Conservation (phyloP, 495 filamentous ascomycete genomes). For the Penicillium soppii region DNA sequence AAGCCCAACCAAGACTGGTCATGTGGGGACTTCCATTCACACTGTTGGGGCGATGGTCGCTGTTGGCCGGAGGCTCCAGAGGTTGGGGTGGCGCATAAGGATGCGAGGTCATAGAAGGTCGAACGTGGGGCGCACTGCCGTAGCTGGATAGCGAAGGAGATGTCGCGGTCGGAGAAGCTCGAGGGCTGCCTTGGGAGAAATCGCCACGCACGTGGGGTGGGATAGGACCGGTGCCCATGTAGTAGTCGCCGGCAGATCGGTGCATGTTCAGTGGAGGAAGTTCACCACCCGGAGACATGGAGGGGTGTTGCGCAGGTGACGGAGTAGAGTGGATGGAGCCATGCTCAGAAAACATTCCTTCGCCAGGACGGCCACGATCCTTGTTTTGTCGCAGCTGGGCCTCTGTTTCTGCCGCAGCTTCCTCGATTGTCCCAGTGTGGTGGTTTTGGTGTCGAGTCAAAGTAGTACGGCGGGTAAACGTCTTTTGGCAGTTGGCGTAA, state of each 20-base stretch:
- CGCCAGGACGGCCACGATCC: constrained; percentile 65
- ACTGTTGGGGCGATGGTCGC: constrained; percentile 67
- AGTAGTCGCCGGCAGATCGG: constrained; percentile 64
- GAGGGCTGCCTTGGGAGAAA: constrained; percentile 71
- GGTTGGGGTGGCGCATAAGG: constrained; percentile 85
- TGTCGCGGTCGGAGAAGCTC: constrained; percentile 63
- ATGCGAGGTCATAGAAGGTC: constrained; percentile 74
- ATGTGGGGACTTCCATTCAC: constrained; percentile 71
- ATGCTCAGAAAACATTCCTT: constrained; percentile 75
- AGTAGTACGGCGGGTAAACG: constrained; percentile 93
- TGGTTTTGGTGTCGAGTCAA: constrained; percentile 95
- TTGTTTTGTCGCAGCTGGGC: constrained; percentile 66
- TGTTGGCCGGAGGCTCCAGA: constrained; percentile 82
- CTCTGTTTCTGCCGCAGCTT: constrained; percentile 85
- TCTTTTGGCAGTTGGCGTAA: constrained; percentile 97
- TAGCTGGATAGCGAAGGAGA: constrained; percentile 60
- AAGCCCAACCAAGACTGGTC: constrained; percentile 70
- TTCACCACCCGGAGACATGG: constrained; percentile 77
- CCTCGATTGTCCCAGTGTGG: constrained; percentile 92
- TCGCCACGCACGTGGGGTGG: constrained; percentile 83
- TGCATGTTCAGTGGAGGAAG: constrained; percentile 74
- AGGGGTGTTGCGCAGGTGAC: constrained; percentile 75
- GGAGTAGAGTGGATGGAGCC: constrained; percentile 84
- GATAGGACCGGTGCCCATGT: constrained; percentile 65
- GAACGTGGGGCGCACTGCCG: constrained; percentile 54